A percentile compares a stretch with the other conserved stretches of the same genome.
Conservation (phyloP, 768 basidiomycete genomes). For the Leccinellum albellum region DNA sequence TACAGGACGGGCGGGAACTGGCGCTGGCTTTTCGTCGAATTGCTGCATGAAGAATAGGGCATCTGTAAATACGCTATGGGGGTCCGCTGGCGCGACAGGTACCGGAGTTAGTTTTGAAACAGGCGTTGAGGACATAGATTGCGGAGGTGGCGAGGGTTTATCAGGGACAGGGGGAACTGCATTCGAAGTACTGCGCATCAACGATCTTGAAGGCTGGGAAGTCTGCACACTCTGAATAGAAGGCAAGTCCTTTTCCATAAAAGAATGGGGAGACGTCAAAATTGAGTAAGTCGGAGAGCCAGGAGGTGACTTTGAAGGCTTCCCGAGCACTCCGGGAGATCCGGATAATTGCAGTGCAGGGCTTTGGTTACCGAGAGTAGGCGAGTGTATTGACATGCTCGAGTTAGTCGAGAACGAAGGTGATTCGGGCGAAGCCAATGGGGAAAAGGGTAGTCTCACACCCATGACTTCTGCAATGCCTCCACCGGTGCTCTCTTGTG, state of each 20-base stretch:
- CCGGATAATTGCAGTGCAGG: conserved; percentile 12
- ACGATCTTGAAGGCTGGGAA: conserved; percentile 12
- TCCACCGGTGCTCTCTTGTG: conserved; percentile 18
- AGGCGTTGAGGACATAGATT: conserved; percentile 23
- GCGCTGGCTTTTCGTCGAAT: conserved; percentile 33
- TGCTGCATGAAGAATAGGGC: conserved; percentile 71
- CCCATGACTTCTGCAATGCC: conserved; percentile 26
- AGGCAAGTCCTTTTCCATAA: conserved; percentile 31
- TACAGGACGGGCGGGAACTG: conserved; percentile 32
- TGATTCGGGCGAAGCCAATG: conserved; percentile 27
- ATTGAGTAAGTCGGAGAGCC: conserved; percentile 28
- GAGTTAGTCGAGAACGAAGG: conserved; percentile 31
- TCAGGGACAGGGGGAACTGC: conserved; percentile 29
- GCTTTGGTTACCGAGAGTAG: conserved; percentile 15
- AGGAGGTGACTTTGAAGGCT: conserved; percentile 21
- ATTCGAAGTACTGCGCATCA: conserved; percentile 11
- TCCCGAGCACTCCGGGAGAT: conserved; percentile 14
- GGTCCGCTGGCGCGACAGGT: conserved; percentile 12
- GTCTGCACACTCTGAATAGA: conserved; percentile 31
- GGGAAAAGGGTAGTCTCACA: conserved; percentile 30
- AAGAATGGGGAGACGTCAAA: conserved; percentile 36
- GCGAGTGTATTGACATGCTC: conserved; percentile 22
- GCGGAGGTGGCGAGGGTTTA: conserved; percentile 16
- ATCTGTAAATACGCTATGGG: conserved; percentile 47
- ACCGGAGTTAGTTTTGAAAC: conserved; percentile 24